Conservation (phyloP, 768 basidiomycete genomes). For the Leccinum broughii region DNA sequence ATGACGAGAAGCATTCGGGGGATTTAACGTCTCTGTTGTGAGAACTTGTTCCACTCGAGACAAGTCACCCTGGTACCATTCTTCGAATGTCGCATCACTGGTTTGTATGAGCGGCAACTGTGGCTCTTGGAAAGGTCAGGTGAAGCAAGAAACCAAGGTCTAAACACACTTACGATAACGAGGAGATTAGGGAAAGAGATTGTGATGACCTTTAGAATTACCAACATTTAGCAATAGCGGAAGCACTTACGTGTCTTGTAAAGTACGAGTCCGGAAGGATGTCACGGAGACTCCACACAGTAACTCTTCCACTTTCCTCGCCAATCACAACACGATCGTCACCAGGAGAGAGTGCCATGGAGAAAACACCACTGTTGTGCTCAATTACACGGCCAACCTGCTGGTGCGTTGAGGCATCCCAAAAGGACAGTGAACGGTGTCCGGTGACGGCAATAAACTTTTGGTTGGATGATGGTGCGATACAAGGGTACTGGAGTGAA, state of each 20-base stretch:
- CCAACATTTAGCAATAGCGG: not conserved
- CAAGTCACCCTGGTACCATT: slow-evolving; percentile 1
- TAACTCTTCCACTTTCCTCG: not conserved
- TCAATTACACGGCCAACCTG: not conserved
- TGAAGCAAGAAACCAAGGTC: too few relatives aligned
- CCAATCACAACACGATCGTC: too few relatives aligned
- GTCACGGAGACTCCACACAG: not conserved
- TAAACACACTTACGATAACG: not conserved
- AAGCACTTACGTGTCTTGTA: not conserved
- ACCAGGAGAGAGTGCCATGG: not conserved
- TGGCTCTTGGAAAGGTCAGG: not conserved
- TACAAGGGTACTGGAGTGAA: not conserved
- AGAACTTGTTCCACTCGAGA: not conserved
- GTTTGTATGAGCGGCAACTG: slow-evolving; percentile 1
- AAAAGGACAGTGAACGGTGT: not conserved
- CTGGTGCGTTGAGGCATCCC: not conserved
- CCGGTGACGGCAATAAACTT: not conserved
- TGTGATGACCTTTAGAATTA: not conserved
- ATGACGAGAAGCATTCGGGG: too few relatives aligned
- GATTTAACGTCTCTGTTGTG: not conserved
- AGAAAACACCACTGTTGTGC: not conserved
- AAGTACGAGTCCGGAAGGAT: slow-evolving; percentile 1
- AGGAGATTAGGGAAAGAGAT: too few relatives aligned
- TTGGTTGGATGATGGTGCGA: not conserved
- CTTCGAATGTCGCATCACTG: not conserved